Evolutionary conservation across 1,139 yeast species (phyloP).

Genomic region (Scheffersomyces titani): DNA sequence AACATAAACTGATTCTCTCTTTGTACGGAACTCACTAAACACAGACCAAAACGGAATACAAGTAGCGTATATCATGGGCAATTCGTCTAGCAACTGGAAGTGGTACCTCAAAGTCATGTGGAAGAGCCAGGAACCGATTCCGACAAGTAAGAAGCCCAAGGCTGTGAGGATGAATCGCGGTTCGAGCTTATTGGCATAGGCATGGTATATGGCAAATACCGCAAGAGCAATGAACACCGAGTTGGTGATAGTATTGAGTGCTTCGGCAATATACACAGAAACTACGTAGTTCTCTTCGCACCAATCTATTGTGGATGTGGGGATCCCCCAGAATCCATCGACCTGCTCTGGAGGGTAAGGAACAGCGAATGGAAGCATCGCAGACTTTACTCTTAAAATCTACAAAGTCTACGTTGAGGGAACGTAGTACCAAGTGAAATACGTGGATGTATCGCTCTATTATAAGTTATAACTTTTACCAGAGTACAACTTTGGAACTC

Average conservation of each 20-base stretch:
- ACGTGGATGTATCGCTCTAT: not conserved
- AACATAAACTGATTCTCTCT: slow-evolving; percentile 42
- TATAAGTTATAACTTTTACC: not conserved
- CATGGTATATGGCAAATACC: slow-evolving; percentile 61
- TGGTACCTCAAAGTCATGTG: slow-evolving; percentile 93
- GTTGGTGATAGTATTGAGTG: slow-evolving; percentile 80
- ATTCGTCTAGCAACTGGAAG: slow-evolving; percentile 88
- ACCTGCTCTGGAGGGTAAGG: slow-evolving; percentile 47
- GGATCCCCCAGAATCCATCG: slow-evolving; percentile 50
- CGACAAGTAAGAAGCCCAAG: slow-evolving; percentile 82
- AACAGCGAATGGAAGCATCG: slow-evolving; percentile 50
- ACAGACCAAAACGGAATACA: slow-evolving; percentile 93
- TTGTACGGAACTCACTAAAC: slow-evolving; percentile 61
- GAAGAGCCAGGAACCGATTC: slow-evolving; percentile 91
- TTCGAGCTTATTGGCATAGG: slow-evolving; percentile 63
- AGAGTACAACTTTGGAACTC: not conserved
- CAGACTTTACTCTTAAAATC: not conserved
- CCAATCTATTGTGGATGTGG: slow-evolving; percentile 86
- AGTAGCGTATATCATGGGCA: slow-evolving; percentile 98
- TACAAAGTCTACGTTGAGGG: not conserved
- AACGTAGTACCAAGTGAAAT: not conserved
- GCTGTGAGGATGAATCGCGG: slow-evolving; percentile 69
- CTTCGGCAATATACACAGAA: slow-evolving; percentile 84
- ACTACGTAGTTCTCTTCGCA: slow-evolving; percentile 94
- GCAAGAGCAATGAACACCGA: slow-evolving; percentile 70